Conservation (phyloP, 768 basidiomycete species). For the Cyclocybe aegerita region DNA sequence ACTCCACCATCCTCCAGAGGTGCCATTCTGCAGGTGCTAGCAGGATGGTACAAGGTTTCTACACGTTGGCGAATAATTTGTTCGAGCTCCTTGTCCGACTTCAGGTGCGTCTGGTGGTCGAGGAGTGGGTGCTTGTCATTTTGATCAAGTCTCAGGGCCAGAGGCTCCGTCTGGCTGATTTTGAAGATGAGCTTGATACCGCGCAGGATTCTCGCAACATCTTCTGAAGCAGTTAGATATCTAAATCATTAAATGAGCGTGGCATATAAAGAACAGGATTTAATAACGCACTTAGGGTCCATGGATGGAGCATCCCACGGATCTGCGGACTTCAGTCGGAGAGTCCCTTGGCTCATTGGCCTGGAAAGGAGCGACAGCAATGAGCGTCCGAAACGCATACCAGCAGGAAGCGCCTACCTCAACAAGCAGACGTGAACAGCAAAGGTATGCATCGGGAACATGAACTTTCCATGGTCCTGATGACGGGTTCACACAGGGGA, state of each 20-base stretch:
- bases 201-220: constrained; percentile 41
- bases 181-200: constrained; percentile 38
- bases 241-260: constrained; percentile 18
- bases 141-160: constrained; percentile 37
- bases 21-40: constrained; percentile 47
- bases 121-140: constrained; percentile 30
- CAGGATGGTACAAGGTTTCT: constrained; percentile 50
- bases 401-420: constrained; percentile 25
- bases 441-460: constrained; percentile 37
- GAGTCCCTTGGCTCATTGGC: constrained; percentile 40
- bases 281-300: constrained; percentile 38
- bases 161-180: constrained; percentile 38
- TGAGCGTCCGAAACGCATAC: background rate
- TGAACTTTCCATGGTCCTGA: constrained; percentile 34
- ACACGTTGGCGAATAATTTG: constrained; percentile 39
- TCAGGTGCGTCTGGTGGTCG: constrained; percentile 36
- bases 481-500: background rate
- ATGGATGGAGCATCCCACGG: constrained; percentile 45
- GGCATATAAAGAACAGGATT: background rate
- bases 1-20: constrained; percentile 38
- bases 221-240: constrained; percentile 40
- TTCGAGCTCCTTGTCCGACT: constrained; percentile 41
- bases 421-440: constrained; percentile 42
- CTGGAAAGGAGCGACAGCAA: constrained; percentile 17
- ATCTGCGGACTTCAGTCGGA: constrained; percentile 38